phyloP scores from a whole-genome alignment of 768 basidiomycete species.

The Saitozyma podzolica region DNA sequence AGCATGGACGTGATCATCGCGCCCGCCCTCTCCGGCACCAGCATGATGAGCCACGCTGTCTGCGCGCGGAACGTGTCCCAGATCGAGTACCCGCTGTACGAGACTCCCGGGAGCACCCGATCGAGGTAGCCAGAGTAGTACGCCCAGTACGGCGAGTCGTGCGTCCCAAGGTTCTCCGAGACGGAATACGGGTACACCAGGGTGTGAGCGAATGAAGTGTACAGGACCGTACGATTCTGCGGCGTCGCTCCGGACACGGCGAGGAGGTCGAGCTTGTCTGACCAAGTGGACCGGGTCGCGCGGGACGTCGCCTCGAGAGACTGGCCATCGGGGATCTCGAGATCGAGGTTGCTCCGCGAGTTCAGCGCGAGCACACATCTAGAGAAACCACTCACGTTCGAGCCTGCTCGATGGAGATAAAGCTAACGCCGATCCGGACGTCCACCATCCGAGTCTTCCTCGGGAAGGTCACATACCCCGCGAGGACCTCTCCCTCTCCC shows the following conservation, averaged over 20 bases:
- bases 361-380: slow-evolving; percentile 3
- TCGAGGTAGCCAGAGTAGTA: slow-evolving; percentile 82
- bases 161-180: slow-evolving; percentile 59
- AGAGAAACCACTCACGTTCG: slow-evolving; percentile 36
- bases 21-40: slow-evolving; percentile 73
- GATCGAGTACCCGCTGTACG: slow-evolving; percentile 68
- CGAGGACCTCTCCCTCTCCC: slow-evolving; percentile 58
- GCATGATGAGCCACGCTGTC: slow-evolving; percentile 75
- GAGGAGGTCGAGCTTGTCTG: slow-evolving; percentile 62
- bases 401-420: slow-evolving; percentile 71
- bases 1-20: slow-evolving; percentile 79
- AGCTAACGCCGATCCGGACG: slow-evolving; percentile 69
- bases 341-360: slow-evolving; percentile 55
- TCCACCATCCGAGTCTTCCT: slow-evolving; percentile 54
- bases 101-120: slow-evolving; percentile 58
- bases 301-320: slow-evolving; percentile 61
- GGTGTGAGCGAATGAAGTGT: slow-evolving; percentile 58
- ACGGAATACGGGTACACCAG: slow-evolving; percentile 74
- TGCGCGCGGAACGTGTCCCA: slow-evolving; percentile 77
- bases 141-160: slow-evolving; percentile 58
- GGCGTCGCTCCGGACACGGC: slow-evolving; percentile 59
- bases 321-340: slow-evolving; percentile 58
- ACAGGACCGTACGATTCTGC: slow-evolving; percentile 58
- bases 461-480: slow-evolving; percentile 53
- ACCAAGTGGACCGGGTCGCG: slow-evolving; percentile 60